Evolutionary conservation across 495 filamentous ascomycete species (phyloP).

Genomic region (Neurospora terricola): DNA sequence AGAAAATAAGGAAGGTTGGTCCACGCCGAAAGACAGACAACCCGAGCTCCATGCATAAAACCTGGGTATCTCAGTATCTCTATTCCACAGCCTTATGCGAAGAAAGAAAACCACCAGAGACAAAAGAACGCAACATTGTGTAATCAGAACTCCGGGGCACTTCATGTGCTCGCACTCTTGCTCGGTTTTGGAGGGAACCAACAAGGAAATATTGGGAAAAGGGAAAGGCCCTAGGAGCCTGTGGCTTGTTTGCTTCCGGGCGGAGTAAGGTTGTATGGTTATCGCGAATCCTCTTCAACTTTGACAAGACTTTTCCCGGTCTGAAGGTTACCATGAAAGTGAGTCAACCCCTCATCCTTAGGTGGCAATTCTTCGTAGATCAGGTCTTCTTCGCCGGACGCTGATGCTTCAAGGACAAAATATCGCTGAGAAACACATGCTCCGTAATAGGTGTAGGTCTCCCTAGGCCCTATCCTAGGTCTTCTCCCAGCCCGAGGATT

Average conservation of each 20-base stretch:
- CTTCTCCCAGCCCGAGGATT: not conserved
- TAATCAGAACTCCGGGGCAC: not conserved
- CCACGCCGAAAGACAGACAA: not conserved
- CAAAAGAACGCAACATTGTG: not conserved
- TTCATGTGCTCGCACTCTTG: not conserved
- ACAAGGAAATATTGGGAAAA: not conserved
- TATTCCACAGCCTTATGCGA: not conserved
- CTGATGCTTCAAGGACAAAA: not conserved
- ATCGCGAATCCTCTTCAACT: not conserved
- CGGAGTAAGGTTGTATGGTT: not conserved
- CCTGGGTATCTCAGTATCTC: not conserved
- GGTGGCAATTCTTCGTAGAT: not conserved
- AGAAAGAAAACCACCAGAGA: not conserved
- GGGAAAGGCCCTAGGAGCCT: not conserved
- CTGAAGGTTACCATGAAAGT: not conserved
- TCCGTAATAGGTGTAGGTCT: not conserved
- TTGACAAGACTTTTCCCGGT: not conserved
- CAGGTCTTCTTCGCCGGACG: not conserved
- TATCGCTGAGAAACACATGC: not conserved
- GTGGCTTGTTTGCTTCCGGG: not conserved
- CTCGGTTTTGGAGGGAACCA: not conserved
- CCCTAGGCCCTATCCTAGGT: not conserved
- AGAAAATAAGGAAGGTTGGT: not conserved
- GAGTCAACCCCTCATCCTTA: not conserved
- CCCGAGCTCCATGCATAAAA: not conserved